Percentiles rank a stretch among this genome's conserved stretches.
phyloP scores from a whole-genome alignment of 805 yeast species.

The Wickerhamia fluorescens region DNA sequence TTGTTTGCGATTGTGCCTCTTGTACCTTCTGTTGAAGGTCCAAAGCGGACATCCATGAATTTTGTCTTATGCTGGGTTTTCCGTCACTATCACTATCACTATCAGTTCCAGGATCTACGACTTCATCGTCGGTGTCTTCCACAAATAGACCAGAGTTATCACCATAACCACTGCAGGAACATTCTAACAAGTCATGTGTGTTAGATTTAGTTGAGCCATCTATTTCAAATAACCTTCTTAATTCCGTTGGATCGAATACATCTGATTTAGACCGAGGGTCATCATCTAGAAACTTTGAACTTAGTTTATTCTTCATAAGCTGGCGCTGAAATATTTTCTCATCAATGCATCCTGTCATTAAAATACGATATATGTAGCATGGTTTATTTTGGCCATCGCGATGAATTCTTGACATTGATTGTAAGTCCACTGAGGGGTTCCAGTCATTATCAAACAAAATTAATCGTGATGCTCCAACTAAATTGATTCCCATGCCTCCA shows the following conservation, averaged over 20 bases:
- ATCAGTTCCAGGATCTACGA: conserved; percentile 1
- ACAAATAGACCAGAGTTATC: conserved; percentile 14
- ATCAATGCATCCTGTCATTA: conserved; percentile 87
- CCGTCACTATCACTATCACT: conserved; percentile 7
- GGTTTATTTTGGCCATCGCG: conserved; percentile 85
- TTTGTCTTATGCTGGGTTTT: conserved; percentile 4
- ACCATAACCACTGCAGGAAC: conserved; percentile 56
- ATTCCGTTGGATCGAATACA: conserved; percentile 60
- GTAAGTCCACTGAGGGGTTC: conserved; percentile 91
- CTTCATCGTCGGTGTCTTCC: conserved; percentile 7
- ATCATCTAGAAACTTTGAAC: conserved; percentile 56
- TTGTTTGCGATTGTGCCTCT: conserved; percentile 19
- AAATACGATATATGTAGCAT: conserved; percentile 72
- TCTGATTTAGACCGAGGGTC: conserved; percentile 44
- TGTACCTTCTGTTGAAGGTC: conserved; percentile 29
- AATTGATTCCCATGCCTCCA: conserved; percentile 89
- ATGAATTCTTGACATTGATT: conserved; percentile 93
- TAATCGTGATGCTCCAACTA: conserved; percentile 84
- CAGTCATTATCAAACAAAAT: conserved; percentile 90
- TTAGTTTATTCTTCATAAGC: conserved; percentile 70
- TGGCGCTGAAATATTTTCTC: conserved; percentile 94
- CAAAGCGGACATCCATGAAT: conserved; percentile 52
- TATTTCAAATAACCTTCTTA: conserved; percentile 69
- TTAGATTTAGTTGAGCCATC: conserved; percentile 44
- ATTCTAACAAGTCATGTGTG: conserved; percentile 72